Percentiles rank a stretch among this genome's conserved stretches.
Evolutionary conservation across 345 rosid species (phyloP).

Genomic region (Hypericum perforatum): DNA sequence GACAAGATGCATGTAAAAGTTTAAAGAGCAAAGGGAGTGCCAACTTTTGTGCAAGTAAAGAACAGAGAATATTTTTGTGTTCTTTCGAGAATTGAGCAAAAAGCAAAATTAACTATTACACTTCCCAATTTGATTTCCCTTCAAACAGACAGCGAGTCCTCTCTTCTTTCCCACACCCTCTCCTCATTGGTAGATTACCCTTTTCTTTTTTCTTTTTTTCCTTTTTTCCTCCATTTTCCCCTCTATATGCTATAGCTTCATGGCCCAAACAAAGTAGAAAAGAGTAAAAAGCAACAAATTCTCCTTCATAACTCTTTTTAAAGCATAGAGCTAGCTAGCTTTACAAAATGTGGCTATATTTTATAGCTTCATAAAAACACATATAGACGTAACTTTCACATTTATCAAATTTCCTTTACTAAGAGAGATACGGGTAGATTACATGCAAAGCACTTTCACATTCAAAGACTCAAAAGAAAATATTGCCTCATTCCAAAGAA

Average conservation of each 20-base stretch:
- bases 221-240: constrained; percentile 5
- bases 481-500: constrained; percentile 57
- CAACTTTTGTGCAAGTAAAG: neutral
- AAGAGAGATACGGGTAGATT: constrained; percentile 26
- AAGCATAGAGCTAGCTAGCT: constrained; percentile 14
- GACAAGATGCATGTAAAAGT: no score
- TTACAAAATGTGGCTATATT: constrained; percentile 5
- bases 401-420: constrained; percentile 28
- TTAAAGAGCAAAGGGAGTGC: neutral
- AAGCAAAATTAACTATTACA: constrained; percentile 10
- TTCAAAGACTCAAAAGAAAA: constrained; percentile 18
- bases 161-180: constrained; percentile 19
- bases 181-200: constrained; percentile 20
- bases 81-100: constrained; percentile 3
- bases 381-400: constrained; percentile 19
- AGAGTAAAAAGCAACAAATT: constrained; percentile 6
- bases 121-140: constrained; percentile 28
- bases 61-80: neutral
- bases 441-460: constrained; percentile 60
- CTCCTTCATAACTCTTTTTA: constrained; percentile 22
- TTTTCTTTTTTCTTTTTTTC: constrained; percentile 11
- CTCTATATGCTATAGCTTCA: constrained; percentile 1
- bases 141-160: constrained; percentile 48
- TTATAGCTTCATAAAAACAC: constrained; percentile 13
- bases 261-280: constrained; percentile 24